Evolutionary conservation across 2,329 filamentous ascomycete genomes (phyloP), one percentile per base, ranked within the genome.

Genomic region (Epichloe coenophiala): DNA sequence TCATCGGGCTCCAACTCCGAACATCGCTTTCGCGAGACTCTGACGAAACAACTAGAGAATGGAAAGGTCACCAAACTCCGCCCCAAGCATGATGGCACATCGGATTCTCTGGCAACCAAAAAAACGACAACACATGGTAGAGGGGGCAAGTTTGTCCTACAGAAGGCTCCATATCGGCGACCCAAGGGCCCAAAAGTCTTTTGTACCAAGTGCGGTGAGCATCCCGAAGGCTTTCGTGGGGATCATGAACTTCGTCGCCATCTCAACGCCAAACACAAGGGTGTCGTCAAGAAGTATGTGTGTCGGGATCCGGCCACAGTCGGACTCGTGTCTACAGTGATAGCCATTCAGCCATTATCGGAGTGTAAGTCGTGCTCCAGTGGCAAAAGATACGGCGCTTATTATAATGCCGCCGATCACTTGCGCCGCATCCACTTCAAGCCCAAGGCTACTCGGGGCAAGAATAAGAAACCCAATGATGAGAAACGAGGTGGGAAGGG

Each of bases 321-420:
- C 15, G 71, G 71, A 7, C 60, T 71, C 3, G 56, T 59, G 17
- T 64, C 67, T 53, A 57, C 66, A 69, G 77, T 65, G 59, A 73
- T 58, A 63, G 80, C 69, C 66, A 75, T 76, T 68, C 77, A 67
- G 48, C 83, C 89, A 40, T 76, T 97, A 36, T 72, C 74, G 47
- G 84, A 85, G 57, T 96, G 90, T 77, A 95, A 95, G 67, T 79
- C 86, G 45, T 97, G 91, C 65, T 77, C 75, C 46, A 76, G 76
- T 43, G 70, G 76, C 50, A 96, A 95, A 71, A 77, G 79, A 52
- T 97, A 97, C 59, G 86, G 86, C 3, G 87, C 86, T 15, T 93
- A 96, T 69, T 96, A 97, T 69, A 97, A 97, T 60, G 91, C 90
- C 0, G 89, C 89, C 0, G 91, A 89, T 0, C 91, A 97, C 63